Conservation (phyloP, 805 yeast genomes). For the Lipomyces kockii region DNA sequence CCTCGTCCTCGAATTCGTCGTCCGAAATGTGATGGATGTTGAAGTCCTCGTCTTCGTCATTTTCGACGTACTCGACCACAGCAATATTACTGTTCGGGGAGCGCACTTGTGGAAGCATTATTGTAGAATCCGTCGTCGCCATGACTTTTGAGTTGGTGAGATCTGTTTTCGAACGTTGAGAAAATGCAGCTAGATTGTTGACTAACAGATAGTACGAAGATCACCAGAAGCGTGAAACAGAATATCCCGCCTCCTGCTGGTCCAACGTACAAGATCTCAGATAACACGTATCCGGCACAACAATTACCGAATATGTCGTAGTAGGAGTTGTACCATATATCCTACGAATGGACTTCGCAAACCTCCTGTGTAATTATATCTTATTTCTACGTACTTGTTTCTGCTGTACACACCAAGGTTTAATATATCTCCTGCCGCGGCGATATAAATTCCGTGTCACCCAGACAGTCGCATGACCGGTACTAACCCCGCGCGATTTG, state of each 20-base stretch:
- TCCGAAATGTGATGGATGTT: conserved; percentile 7
- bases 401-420: no score
- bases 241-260: no score
- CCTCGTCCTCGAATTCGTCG: conserved; percentile 17
- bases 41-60: conserved; percentile 33
- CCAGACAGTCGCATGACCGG: not conserved
- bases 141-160: not conserved
- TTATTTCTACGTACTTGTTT: no score
- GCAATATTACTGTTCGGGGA: conserved; percentile 1
- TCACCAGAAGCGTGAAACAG: no score
- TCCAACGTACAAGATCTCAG: no score
- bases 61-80: conserved; percentile 32
- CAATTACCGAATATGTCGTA: no score
- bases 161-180: not conserved
- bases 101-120: not conserved
- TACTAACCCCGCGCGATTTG: not conserved
- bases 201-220: not conserved
- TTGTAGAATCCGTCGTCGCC: not conserved
- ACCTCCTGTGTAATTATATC: no score
- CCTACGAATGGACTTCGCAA: no score
- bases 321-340: no score
- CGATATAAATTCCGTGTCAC: not conserved
- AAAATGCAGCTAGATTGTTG: not conserved
- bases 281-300: no score
- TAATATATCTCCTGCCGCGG: no score